These are phyloP conservation scores for Akebia trifoliata DNA, from an alignment of 164 flowering plant genomes.

Conservation along the genomic window DNA sequence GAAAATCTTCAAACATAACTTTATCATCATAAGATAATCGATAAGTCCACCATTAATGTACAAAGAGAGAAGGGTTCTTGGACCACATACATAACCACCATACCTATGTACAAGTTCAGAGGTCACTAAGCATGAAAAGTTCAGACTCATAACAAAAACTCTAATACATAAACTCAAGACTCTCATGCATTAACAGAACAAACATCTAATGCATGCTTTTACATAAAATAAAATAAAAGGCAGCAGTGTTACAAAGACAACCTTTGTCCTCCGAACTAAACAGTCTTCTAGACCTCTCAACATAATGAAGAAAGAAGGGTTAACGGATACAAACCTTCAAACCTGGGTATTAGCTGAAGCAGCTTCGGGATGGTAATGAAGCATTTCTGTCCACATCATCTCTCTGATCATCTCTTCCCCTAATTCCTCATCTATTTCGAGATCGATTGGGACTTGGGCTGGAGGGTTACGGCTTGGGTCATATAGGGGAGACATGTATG, in stretches of 20 bases:
- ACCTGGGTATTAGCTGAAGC: slow-evolving; percentile 27
- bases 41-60: too few relatives aligned
- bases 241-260: not conserved
- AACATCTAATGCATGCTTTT: not conserved
- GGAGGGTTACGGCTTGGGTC: slow-evolving; percentile 58
- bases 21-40: too few relatives aligned
- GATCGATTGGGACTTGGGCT: slow-evolving; percentile 63
- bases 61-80: too few relatives aligned
- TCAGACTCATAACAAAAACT: too few relatives aligned
- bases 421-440: slow-evolving; percentile 69
- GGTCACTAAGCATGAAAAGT: not conserved
- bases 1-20: too few relatives aligned
- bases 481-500: slow-evolving; percentile 66
- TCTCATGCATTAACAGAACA: not conserved
- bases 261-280: slow-evolving; percentile 1
- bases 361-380: slow-evolving; percentile 79
- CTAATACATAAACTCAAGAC: too few relatives aligned
- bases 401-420: slow-evolving; percentile 73
- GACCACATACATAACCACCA: slow-evolving; percentile 3
- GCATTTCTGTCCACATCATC: slow-evolving; percentile 78
- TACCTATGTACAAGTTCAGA: slow-evolving; percentile 4
- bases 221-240: not conserved
- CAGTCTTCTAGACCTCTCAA: slow-evolving; percentile 3
- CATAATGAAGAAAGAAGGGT: too few relatives aligned
- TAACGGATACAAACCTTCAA: not conserved